Percentiles rank a stretch among this genome's conserved stretches.
Conservation (phyloP, 169 alveolate species). For the Cryptosporidium xiaoi region DNA sequence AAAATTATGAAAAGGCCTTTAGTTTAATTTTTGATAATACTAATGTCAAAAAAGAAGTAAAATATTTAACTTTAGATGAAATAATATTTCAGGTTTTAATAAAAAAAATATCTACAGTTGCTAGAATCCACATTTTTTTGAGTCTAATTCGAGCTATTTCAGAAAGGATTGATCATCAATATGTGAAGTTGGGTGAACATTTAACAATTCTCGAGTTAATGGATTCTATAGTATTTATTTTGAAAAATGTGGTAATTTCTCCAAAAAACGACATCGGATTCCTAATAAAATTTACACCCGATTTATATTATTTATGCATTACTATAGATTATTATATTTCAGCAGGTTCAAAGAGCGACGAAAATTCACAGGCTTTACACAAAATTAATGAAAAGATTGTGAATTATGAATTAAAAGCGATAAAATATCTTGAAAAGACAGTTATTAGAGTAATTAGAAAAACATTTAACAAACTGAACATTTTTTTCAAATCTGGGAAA, state of each 20-base stretch:
- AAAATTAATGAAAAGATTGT: background rate
- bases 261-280: slow-evolving; percentile 38
- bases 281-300: background rate
- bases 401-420: background rate
- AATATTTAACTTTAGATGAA: slow-evolving; percentile 10
- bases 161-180: background rate
- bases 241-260: background rate
- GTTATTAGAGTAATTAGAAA: background rate
- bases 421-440: background rate
- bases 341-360: background rate
- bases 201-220: background rate
- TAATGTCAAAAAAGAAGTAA: background rate
- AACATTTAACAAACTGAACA: slow-evolving; percentile 7
- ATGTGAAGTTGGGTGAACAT: background rate
- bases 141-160: background rate
- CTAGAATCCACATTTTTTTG: background rate
- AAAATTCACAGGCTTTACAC: background rate
- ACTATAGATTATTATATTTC: slow-evolving; percentile 20
- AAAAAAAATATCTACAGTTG: background rate
- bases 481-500: slow-evolving; percentile 23
- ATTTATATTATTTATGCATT: slow-evolving; percentile 8
- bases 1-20: slow-evolving; percentile 23
- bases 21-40: background rate
- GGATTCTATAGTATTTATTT: background rate
- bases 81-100: slow-evolving; percentile 10